A percentile compares a stretch with the other conserved stretches of the same genome.
phyloP scores from a whole-genome alignment of 805 yeast species.

The Brettanomyces nanus region DNA sequence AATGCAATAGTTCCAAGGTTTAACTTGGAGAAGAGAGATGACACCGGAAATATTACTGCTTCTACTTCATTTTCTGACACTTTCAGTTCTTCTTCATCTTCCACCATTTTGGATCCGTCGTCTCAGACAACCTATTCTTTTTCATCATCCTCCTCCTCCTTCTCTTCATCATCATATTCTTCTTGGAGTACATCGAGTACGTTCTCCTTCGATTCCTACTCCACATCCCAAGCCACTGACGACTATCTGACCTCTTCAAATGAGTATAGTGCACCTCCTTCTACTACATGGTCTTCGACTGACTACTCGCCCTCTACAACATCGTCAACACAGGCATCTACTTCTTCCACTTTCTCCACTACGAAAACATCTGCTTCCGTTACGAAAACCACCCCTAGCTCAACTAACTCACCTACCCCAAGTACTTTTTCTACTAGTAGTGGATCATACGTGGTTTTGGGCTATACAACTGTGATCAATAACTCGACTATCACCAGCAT shows the following conservation, averaged over 20 bases:
- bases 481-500: conserved; percentile 12
- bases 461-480: conserved; percentile 16
- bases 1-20: conserved; percentile 24
- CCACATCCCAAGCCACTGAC: conserved; percentile 4
- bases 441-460: conserved; percentile 12
- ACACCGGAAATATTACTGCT: conserved; percentile 4
- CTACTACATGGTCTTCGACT: conserved; percentile 1
- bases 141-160: background rate
- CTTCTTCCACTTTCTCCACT: conserved; percentile 7
- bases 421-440: conserved; percentile 10
- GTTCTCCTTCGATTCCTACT: conserved; percentile 5
- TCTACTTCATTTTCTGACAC: conserved; percentile 17
- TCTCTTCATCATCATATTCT: conserved; percentile 4
- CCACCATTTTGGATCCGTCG: conserved; percentile 3
- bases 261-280: background rate
- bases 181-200: conserved; percentile 6
- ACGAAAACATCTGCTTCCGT: conserved; percentile 8
- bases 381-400: conserved; percentile 6
- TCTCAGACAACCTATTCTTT: background rate
- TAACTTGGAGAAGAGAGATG: conserved; percentile 17
- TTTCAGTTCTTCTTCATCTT: conserved; percentile 18
- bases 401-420: conserved; percentile 6
- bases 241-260: conserved; percentile 2
- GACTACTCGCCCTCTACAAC: conserved; percentile 3
- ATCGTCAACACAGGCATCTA: conserved; percentile 4